A percentile compares a stretch with the other conserved stretches of the same genome.
Evolutionary conservation across 169 alveolate genomes (phyloP).

Genomic region (Fabrea salina): DNA sequence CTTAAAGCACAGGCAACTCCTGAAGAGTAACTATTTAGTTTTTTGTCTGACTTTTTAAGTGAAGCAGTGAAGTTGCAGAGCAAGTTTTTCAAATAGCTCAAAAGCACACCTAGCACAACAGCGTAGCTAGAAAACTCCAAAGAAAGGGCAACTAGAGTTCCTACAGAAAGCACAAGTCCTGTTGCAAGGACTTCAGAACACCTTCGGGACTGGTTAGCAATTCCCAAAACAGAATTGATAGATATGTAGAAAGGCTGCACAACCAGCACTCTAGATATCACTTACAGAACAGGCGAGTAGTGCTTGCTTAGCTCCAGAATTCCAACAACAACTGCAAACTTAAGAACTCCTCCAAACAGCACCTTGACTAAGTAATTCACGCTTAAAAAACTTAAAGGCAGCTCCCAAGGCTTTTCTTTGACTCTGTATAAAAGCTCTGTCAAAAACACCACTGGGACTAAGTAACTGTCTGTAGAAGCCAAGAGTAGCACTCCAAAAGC

Average conservation of each 20-base stretch:
- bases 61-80: neutral
- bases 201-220: neutral
- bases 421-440: too few species aligned
- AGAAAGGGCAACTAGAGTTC: neutral
- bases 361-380: too few species aligned
- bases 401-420: too few species aligned
- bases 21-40: neutral
- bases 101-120: neutral
- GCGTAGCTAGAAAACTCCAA: neutral
- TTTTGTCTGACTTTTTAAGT: neutral
- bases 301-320: too few species aligned
- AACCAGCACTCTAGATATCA: neutral
- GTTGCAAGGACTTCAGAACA: neutral
- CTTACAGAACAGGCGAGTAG: constrained; percentile 25
- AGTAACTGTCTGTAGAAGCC: too few species aligned
- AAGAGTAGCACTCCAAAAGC: too few species aligned
- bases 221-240: neutral
- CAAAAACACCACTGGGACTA: too few species aligned
- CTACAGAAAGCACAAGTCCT: neutral
- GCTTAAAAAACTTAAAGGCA: too few species aligned
- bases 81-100: neutral
- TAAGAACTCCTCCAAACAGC: too few species aligned
- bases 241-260: neutral
- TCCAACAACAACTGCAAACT: too few species aligned
- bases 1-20: too few species aligned